These are phyloP conservation scores for Nowakowskiella sp. DNA, from an alignment of 192 early-diverging fungal genomes.

Conservation along the genomic window DNA sequence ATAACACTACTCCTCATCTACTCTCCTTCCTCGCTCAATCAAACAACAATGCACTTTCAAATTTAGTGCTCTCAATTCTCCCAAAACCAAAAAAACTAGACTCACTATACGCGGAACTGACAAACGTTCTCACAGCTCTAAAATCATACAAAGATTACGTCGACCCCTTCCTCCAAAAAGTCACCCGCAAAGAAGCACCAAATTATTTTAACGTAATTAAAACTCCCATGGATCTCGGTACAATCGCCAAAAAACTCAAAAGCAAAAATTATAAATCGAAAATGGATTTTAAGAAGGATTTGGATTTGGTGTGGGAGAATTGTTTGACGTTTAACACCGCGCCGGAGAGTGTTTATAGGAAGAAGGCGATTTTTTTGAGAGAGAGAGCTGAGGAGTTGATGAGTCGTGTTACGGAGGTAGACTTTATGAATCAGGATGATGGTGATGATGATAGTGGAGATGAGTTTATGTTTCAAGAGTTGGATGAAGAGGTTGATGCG, in stretches of 20 bases:
- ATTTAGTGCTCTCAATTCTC: too few species aligned
- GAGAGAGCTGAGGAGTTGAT: conserved; percentile 65
- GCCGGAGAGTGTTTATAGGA: conserved; percentile 83
- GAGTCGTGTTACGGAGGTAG: too few species aligned
- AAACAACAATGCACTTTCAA: too few species aligned
- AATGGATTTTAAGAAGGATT: conserved; percentile 75
- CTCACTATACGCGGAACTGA: too few species aligned
- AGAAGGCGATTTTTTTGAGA: conserved; percentile 74
- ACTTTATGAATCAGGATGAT: too few species aligned
- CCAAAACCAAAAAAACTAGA: too few species aligned
- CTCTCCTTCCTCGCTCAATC: too few species aligned
- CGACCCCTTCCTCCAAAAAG: conserved; percentile 86
- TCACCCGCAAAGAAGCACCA: conserved; percentile 81
- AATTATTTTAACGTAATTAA: conserved; percentile 93
- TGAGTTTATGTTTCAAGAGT: not conserved
- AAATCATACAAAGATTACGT: too few species aligned
- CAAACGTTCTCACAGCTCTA: too few species aligned
- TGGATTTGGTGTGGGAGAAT: conserved; percentile 86
- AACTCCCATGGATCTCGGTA: conserved; percentile 90
- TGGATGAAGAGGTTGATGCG: not conserved
- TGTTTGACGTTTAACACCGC: conserved; percentile 86
- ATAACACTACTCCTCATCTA: too few species aligned
- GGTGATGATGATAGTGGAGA: not conserved
- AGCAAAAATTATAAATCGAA: conserved; percentile 75
- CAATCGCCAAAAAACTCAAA: conserved; percentile 83